Evolutionary conservation across 2,329 filamentous ascomycete species (phyloP).

Genomic region (Alternaria ventricosa): DNA sequence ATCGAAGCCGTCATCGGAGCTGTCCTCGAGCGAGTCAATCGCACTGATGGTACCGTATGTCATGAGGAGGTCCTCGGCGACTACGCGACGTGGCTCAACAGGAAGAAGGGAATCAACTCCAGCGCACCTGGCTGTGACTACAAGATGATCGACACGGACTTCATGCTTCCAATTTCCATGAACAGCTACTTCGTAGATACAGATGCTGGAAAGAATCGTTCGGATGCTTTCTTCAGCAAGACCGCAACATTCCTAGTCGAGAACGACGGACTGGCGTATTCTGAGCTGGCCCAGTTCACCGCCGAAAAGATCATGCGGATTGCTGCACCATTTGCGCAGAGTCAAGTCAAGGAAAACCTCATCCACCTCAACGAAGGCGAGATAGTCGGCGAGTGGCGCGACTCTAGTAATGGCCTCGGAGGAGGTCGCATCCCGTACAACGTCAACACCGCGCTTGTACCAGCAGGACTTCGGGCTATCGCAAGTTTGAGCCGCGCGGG

Average conservation of each 20-base stretch:
- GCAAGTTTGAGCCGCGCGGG: constrained; percentile 58
- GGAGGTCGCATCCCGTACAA: constrained; percentile 70
- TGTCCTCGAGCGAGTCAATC: constrained; percentile 67
- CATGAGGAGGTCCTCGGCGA: constrained; percentile 72
- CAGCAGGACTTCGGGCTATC: constrained; percentile 67
- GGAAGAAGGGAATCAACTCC: constrained; percentile 60
- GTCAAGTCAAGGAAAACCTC: constrained; percentile 61
- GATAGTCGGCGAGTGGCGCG: constrained; percentile 68
- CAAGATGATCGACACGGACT: constrained; percentile 69
- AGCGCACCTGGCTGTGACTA: constrained; percentile 64
- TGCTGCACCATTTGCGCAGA: constrained; percentile 61
- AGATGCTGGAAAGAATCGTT: constrained; percentile 49
- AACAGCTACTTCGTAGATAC: constrained; percentile 64
- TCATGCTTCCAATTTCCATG: constrained; percentile 65
- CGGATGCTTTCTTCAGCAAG: constrained; percentile 47
- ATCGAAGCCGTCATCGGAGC: constrained; percentile 68
- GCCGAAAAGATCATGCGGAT: constrained; percentile 65
- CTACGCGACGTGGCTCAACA: constrained; percentile 67
- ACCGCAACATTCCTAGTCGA: constrained; percentile 58
- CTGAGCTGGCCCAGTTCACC: constrained; percentile 58
- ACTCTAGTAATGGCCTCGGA: constrained; percentile 66
- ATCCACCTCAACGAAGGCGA: constrained; percentile 63
- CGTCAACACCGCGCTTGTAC: constrained; percentile 68
- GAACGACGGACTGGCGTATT: constrained; percentile 63
- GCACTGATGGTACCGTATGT: constrained; percentile 65